Evolutionary conservation across 805 yeast species (phyloP).

Genomic region (Henningerozyma blattae): DNA sequence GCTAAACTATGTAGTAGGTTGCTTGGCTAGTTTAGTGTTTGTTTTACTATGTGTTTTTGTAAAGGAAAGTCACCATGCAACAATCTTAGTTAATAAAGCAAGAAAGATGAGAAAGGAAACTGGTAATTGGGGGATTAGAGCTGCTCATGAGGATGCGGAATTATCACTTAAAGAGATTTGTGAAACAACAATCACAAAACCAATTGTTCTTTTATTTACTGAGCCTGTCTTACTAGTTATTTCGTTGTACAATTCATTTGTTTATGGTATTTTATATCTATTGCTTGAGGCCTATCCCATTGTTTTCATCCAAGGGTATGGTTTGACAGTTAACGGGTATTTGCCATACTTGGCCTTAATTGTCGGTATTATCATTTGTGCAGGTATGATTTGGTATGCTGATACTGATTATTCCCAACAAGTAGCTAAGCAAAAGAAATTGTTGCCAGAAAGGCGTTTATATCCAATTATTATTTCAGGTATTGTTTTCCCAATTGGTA

Average conservation of each 20-base stretch:
- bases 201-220: slow-evolving; percentile 48
- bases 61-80: slow-evolving; percentile 65
- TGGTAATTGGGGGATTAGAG: slow-evolving; percentile 75
- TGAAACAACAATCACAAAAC: slow-evolving; percentile 54
- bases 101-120: slow-evolving; percentile 48
- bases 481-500: slow-evolving; percentile 59
- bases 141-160: slow-evolving; percentile 59
- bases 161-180: slow-evolving; percentile 47
- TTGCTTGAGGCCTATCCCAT: slow-evolving; percentile 67
- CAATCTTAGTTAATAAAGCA: slow-evolving; percentile 53
- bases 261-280: slow-evolving; percentile 69
- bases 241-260: slow-evolving; percentile 63
- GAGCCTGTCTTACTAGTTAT: slow-evolving; percentile 67
- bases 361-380: slow-evolving; percentile 56
- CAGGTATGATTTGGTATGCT: slow-evolving; percentile 33
- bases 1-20: slow-evolving; percentile 63
- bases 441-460: slow-evolving; percentile 69
- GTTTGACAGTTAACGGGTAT: slow-evolving; percentile 38
- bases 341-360: slow-evolving; percentile 73
- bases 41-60: slow-evolving; percentile 29
- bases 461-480: slow-evolving; percentile 66
- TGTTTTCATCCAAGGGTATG: slow-evolving; percentile 52
- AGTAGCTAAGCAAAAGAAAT: slow-evolving; percentile 40
- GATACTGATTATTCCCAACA: slow-evolving; percentile 42
- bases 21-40: slow-evolving; percentile 34